Evolutionary conservation across 495 filamentous ascomycete species (phyloP), one percentile per base, ranked within the genome.

Genomic region (Bombardia bombarda): DNA sequence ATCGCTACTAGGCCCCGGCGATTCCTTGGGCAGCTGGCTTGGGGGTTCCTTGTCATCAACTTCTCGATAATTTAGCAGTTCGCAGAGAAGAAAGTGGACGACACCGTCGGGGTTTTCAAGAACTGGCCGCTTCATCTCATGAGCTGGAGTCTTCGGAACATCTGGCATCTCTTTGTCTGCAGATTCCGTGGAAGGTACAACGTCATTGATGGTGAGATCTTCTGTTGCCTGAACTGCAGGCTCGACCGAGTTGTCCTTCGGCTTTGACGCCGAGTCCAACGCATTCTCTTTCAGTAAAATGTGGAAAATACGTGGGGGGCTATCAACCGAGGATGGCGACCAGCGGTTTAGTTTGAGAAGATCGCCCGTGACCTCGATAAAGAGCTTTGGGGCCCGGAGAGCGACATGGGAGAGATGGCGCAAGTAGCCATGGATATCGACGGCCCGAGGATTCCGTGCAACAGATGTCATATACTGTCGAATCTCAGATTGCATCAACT

Each of bases 31-130:
- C n/a, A 72, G 50, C 6, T 64, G 46, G 9, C 68, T 34, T 6
- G 60, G 40, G 28, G 63, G 45, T 44, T 87, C 84, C 50, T 84
- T 87, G 55, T 92, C 88, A 32, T 90, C 87, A 9, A 93, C 87
- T 52, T 95, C 88, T 54, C 82, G 83, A 60, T 95, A 97, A 41
- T 89, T 86, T 16, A 97, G 68, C 30, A 99, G 70, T 57, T 99
- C 90, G 33, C 83, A 90, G n/a, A 97, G 78, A 16, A 99, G 71
- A 66, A 94, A 97, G 55, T 95, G 87, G 45, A 97, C 83, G 12
- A 99, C 93, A 5, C 92, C 92, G 62, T 96, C 93, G 0, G 93
- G 87, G 46, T 90, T 84, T 60, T 95, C 90, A 3, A 97, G 79
- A 19, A 90, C 73, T 21, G 93, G 93, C 3, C 84, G 68, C 57